Evolutionary conservation across 768 basidiomycete genomes (phyloP).

Genomic region (Mrakia hoshinonis): DNA sequence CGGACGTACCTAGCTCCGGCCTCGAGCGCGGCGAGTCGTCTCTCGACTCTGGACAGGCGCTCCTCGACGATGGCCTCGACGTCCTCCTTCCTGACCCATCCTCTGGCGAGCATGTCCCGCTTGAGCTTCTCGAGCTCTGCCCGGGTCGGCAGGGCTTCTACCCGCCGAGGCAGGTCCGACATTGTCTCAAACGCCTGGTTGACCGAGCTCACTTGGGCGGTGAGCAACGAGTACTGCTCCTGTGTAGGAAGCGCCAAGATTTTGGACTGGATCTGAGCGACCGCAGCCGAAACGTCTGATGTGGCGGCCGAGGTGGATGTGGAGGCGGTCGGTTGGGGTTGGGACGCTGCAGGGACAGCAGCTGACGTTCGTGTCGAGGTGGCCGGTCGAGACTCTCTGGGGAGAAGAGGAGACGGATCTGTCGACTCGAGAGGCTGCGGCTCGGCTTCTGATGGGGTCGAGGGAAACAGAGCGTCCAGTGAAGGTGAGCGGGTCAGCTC

Average conservation of each 20-base stretch:
- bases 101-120: conserved; percentile 1
- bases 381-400: background rate
- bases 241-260: background rate
- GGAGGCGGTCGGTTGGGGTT: conserved; percentile 1
- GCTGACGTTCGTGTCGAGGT: background rate
- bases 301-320: background rate
- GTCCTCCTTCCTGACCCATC: conserved; percentile 6
- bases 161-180: background rate
- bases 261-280: background rate
- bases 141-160: background rate
- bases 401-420: background rate
- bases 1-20: background rate
- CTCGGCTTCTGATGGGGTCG: background rate
- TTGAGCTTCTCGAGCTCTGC: background rate
- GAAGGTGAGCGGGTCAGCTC: background rate
- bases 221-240: background rate
- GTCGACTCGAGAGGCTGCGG: background rate
- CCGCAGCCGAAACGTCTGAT: background rate
- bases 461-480: background rate
- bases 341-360: background rate
- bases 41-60: conserved; percentile 2
- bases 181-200: background rate
- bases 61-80: background rate
- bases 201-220: background rate
- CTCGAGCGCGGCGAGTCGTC: background rate